Evolutionary conservation across 208 protist species (phyloP), one percentile per base, ranked within the genome.

Genomic region (Kentomonas sorsogonicus): DNA sequence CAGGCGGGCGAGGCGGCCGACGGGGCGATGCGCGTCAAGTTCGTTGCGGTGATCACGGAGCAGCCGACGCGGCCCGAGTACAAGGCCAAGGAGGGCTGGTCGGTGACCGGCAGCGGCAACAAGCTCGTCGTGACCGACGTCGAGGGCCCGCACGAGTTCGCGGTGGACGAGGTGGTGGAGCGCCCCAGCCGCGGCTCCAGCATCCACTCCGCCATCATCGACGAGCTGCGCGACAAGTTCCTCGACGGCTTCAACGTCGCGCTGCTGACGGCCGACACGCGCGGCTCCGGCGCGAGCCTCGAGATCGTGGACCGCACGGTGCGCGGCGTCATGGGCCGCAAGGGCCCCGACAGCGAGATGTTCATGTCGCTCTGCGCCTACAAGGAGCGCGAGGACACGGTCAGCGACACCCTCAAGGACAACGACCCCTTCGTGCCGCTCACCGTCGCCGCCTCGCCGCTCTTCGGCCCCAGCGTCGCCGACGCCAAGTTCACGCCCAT

Each of bases 221-320:
- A 89, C 52, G 48, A 64, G 29, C 22, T 77, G 25, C 56, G 66
- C 27, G 53, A 59, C 40, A 46, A 55, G 23, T 84, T 89, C 45
- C 31, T 83, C 38, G 46, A 53, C 13, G 77, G 81, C 27, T 45
- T 78, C 52, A 83, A 83, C 65, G 61, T 77, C 9, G 74, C 77
- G 31, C 45, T 89, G 29, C 36, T 84, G 18, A 82, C 77, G 6
- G 57, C 58, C 20, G 81, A 84, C 53, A 40, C 60, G 0, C 72
- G 73, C 23, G 81, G 81, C 38, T 77, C 68, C 2, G 39, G 70
- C 13, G 46, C 67, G 27, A 75, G 70, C 41, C 38, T 77, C 30
- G 67, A 81, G 47, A 44, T 77, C 51, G 54, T 83, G n/a, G 76
- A 81, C 47, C 68, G 70, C 67, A 74, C 66, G 4, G 65, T 71